phyloP scores from a whole-genome alignment of 805 yeast species.

The Nakazawaea ernobii region DNA sequence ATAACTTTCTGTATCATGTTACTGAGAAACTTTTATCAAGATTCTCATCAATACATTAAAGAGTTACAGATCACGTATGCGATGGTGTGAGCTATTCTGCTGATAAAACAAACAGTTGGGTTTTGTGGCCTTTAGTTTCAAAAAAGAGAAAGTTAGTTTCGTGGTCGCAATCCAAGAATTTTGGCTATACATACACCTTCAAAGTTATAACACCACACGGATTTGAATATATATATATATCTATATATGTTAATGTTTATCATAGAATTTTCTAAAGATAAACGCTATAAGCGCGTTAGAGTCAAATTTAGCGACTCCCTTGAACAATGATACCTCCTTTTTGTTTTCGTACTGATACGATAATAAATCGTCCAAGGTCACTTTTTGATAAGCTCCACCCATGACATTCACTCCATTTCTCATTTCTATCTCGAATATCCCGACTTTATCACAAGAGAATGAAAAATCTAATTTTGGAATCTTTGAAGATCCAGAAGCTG shows the following conservation, averaged over 20 bases:
- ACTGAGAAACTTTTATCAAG: too few relatives aligned
- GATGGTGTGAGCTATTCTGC: too few relatives aligned
- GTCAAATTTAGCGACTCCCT: slow-evolving; percentile 62
- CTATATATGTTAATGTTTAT: slow-evolving; percentile 26
- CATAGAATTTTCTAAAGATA: slow-evolving; percentile 72
- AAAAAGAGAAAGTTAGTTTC: too few relatives aligned
- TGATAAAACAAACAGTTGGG: too few relatives aligned
- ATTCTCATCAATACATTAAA: too few relatives aligned
- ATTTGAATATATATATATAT: too few relatives aligned
- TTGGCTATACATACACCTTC: too few relatives aligned
- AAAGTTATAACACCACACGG: too few relatives aligned
- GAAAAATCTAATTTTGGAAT: slow-evolving; percentile 67
- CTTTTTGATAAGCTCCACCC: slow-evolving; percentile 47
- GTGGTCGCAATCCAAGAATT: too few relatives aligned
- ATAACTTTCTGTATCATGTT: too few relatives aligned
- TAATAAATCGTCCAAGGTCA: slow-evolving; percentile 69
- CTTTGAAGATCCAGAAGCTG: slow-evolving; percentile 32
- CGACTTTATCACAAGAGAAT: slow-evolving; percentile 70
- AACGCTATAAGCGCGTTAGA: slow-evolving; percentile 64
- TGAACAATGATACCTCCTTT: slow-evolving; percentile 49
- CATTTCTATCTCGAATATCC: slow-evolving; percentile 69
- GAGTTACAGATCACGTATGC: too few relatives aligned
- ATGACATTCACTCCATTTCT: slow-evolving; percentile 66
- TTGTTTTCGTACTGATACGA: slow-evolving; percentile 68
- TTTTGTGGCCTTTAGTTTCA: too few relatives aligned